Evolutionary conservation across 257 asterid species (phyloP).

Genomic region (Rhazya stricta): DNA sequence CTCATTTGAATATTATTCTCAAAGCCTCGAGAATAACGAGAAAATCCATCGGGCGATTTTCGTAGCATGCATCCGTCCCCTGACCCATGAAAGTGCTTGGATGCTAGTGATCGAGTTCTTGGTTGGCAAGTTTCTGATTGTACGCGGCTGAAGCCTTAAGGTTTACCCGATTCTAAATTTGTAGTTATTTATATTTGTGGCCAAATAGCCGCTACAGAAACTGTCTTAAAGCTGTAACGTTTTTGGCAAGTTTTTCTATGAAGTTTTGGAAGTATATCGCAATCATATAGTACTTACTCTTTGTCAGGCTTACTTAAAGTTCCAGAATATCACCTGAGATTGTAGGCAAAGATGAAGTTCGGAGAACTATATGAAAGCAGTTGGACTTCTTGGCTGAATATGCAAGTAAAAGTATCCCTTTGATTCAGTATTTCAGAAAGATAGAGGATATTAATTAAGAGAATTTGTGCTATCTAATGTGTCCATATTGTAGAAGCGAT

Average conservation of each 20-base stretch:
- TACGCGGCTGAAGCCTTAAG: slow-evolving; percentile 8
- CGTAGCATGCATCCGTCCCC: slow-evolving; percentile 1
- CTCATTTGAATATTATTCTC: not conserved
- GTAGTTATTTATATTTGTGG: too few relatives aligned
- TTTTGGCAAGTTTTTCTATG: too few relatives aligned
- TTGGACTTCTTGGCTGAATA: slow-evolving; percentile 47
- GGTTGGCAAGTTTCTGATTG: slow-evolving; percentile 14
- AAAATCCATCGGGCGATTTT: slow-evolving; percentile 1
- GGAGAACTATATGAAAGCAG: slow-evolving; percentile 53
- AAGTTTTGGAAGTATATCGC: too few relatives aligned
- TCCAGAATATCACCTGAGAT: slow-evolving; percentile 54
- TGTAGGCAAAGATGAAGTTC: slow-evolving; percentile 55
- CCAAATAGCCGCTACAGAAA: too few relatives aligned
- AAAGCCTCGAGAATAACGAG: not conserved
- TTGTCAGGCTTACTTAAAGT: not conserved
- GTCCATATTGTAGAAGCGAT: slow-evolving; percentile 47
- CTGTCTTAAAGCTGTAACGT: too few relatives aligned
- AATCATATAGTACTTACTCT: slow-evolving; percentile 42
- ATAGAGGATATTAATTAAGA: not conserved
- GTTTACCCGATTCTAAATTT: too few relatives aligned
- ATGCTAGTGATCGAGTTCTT: slow-evolving; percentile 5
- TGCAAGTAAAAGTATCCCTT: slow-evolving; percentile 36
- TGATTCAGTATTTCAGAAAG: not conserved
- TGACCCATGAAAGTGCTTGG: slow-evolving; percentile 11
- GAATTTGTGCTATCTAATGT: not conserved